Evolutionary conservation across 805 yeast species (phyloP).

Genomic region (Nakazawaea siamensis): DNA sequence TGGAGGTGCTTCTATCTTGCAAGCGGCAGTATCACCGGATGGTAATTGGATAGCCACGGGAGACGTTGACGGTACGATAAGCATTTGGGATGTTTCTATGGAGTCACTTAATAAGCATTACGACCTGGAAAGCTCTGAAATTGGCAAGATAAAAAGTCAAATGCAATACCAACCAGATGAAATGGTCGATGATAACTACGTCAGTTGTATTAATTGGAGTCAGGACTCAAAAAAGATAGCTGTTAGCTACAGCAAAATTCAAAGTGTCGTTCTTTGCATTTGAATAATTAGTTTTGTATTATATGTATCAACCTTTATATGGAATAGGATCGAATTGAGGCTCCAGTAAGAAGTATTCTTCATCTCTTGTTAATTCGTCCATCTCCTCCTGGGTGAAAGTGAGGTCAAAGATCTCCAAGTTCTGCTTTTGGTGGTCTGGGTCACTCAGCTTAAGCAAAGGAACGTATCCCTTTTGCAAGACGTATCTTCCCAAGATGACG

Average conservation of each 20-base stretch:
- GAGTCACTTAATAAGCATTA: conserved; percentile 5
- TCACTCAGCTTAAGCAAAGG: conserved; percentile 25
- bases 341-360: conserved; percentile 14
- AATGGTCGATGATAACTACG: conserved; percentile 11
- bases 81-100: conserved; percentile 37
- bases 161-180: conserved; percentile 18
- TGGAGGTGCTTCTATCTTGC: conserved; percentile 49
- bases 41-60: conserved; percentile 49
- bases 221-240: conserved; percentile 16
- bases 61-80: conserved; percentile 52
- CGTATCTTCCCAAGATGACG: conserved; percentile 41
- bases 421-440: conserved; percentile 26
- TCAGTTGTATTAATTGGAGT: conserved; percentile 19
- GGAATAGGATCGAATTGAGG: conserved; percentile 1
- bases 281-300: background rate
- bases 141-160: conserved; percentile 2
- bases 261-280: conserved; percentile 14
- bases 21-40: conserved; percentile 44
- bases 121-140: background rate
- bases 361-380: conserved; percentile 25
- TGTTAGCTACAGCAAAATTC: conserved; percentile 18
- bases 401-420: conserved; percentile 27
- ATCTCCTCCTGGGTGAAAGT: conserved; percentile 27
- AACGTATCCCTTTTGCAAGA: conserved; percentile 35
- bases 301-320: too few relatives aligned